Evolutionary conservation across 345 rosid genomes (phyloP).

Genomic region (Citrus glauca): DNA sequence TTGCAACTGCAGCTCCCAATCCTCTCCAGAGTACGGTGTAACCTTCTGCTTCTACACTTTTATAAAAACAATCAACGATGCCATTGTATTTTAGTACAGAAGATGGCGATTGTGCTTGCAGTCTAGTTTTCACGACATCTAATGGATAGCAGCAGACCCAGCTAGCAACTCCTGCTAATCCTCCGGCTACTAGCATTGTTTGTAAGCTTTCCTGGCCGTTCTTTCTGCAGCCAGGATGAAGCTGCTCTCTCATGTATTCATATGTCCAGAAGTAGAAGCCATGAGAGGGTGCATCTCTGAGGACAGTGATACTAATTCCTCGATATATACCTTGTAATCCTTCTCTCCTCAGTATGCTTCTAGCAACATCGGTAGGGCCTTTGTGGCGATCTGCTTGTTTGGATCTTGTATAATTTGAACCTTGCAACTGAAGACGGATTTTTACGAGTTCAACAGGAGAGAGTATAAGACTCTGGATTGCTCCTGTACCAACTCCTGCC

Average conservation of each 20-base stretch:
- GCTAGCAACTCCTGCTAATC: constrained; percentile 90
- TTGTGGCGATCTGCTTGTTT: constrained; percentile 5
- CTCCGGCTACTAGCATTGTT: constrained; percentile 84
- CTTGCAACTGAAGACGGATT: constrained; percentile 79
- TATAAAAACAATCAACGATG: constrained; percentile 57
- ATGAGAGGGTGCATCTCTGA: constrained; percentile 85
- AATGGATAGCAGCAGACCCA: constrained; percentile 87
- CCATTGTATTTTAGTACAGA: constrained; percentile 49
- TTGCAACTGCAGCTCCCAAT: constrained; percentile 91
- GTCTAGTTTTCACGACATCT: constrained; percentile 85
- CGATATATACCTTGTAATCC: constrained; percentile 69
- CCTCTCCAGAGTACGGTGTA: constrained; percentile 79
- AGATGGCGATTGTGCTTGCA: constrained; percentile 52
- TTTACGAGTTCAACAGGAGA: constrained; percentile 78
- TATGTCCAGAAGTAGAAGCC: constrained; percentile 92
- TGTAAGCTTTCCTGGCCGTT: constrained; percentile 55
- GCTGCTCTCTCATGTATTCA: constrained; percentile 67
- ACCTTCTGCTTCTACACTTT: constrained; percentile 66
- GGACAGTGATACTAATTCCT: constrained; percentile 63
- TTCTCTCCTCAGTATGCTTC: constrained; percentile 48
- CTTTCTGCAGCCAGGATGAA: constrained; percentile 92
- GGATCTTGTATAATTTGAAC: constrained; percentile 9
- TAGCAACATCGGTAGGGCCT: constrained; percentile 64
- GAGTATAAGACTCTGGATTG: constrained; percentile 70
- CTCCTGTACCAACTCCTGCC: constrained; percentile 85